Evolutionary conservation across 2,329 filamentous ascomycete species (phyloP), one percentile per base, ranked within the genome.

Genomic region (Cercospora sp.): DNA sequence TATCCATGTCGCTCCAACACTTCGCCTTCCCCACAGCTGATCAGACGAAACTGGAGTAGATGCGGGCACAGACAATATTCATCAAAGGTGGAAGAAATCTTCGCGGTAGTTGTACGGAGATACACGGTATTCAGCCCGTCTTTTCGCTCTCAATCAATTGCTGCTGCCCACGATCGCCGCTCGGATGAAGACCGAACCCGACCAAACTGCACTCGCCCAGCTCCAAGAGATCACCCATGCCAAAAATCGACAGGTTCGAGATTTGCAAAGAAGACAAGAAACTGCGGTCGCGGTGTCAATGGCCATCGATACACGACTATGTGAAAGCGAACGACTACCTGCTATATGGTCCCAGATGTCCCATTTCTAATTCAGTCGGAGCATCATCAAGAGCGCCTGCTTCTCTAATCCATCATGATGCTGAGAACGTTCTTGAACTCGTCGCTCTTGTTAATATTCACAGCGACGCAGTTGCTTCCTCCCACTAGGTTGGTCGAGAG

Each of bases 321-420:
- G 23, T 53, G 48, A n/a, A 36, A 59, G 18, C 55, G 55, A 59
- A 59, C 16, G 28, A 59, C 55, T 59, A 16, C 30, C 53, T 31
- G 18, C n/a, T 12, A 20, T 51, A 23, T 23, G 18, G 18, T 23
- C 45, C 20, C 18, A 51, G 20, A 6, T 20, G 20, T 23, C 18
- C 45, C 18, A 20, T 13, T 51, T 13, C 36, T 39, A 39, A 39
- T 8, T n/a, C 16, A n/a, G 36, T 39, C 16, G 16, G 36, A 39
- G 13, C 26, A 33, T n/a, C 16, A 33, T 31, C 28, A 13, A 31
- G 9, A 12, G 16, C 13, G 28, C 55, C 9, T 30, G 7, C 55
- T 31, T 33, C 12, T 60, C 55, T 60, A 65, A 33, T 65, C 63
- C 53, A 65, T 60, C 63, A 59, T n/a, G n/a, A n/a, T n/a, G n/a